Evolutionary conservation across 1,284 basidiomycete genomes (phyloP), one percentile per base, ranked within the genome.

Genomic region (Inonotus hispidus): DNA sequence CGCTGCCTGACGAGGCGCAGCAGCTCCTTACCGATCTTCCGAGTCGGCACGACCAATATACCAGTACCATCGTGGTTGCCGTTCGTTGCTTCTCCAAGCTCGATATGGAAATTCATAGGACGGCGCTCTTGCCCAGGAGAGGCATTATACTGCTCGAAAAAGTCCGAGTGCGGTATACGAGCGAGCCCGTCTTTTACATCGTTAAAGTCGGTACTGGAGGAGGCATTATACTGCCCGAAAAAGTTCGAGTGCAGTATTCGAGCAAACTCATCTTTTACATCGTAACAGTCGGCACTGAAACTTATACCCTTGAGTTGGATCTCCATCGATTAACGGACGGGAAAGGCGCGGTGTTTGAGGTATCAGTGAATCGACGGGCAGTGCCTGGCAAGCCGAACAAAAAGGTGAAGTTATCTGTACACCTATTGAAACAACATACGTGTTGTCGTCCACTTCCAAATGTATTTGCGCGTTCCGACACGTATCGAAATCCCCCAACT

Each of bases 1-100:
- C 71, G 67, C 45, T 19, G 78, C 69, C 55, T 63, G 16, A 81
- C 70, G 68, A 78, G 77, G 11, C 68, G 69, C 52, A 83, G 63
- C 54, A 90, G 82, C 64, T 73, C 81, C 6, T 66, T 64, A 1
- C 79, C 84, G 32, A 81, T 69, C 16, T 61, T 66, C n/a, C 35
- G 71, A 70, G 45, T 70, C 6, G 79, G 82, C 1, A 88, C 62
- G 1, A 75, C 82, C 37, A 90, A 65, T 16, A 66, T 68, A 1
- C 85, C 87, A 8, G 75, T 74, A 2, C 85, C 85, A 66, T 82
- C 75, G 68, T 88, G 87, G 6, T 80, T 78, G n/a, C 79, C 79
- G 0, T 73, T 74, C 49, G 74, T 73, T 63, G 76, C 77, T 53
- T 70, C 66, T 54, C 83, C 79, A 11, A 90, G 70, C 16, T 65